Evolutionary conservation across 495 filamentous ascomycete species (phyloP).

Genomic region (Penicillium herquei): DNA sequence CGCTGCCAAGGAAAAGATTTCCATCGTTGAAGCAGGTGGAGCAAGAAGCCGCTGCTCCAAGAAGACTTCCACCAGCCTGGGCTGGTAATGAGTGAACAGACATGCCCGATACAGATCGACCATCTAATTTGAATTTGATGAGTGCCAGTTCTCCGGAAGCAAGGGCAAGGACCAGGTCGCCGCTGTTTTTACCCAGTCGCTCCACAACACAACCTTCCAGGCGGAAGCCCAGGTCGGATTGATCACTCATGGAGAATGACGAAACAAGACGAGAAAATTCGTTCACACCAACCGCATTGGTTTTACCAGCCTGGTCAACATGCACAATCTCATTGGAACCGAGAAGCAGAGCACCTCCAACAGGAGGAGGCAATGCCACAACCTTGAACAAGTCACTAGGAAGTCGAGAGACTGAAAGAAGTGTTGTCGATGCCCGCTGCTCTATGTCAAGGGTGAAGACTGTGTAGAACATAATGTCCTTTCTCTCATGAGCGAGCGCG

Average conservation of each 20-base stretch:
- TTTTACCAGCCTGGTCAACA: constrained; percentile 92
- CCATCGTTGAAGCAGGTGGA: constrained; percentile 64
- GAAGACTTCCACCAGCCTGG: constrained; percentile 57
- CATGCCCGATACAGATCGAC: constrained; percentile 87
- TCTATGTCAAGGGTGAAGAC: constrained; percentile 95
- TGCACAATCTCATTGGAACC: constrained; percentile 91
- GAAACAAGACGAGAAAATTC: constrained; percentile 77
- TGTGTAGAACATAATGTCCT: constrained; percentile 82
- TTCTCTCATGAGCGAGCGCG: constrained; percentile 71
- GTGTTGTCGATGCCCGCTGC: constrained; percentile 88
- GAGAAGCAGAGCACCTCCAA: constrained; percentile 84
- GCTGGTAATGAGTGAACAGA: constrained; percentile 59
- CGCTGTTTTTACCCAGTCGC: constrained; percentile 66
- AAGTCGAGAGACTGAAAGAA: constrained; percentile 78
- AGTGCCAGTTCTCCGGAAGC: constrained; percentile 72
- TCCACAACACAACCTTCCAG: constrained; percentile 83
- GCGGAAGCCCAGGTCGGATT: constrained; percentile 74
- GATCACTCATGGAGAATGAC: constrained; percentile 77
- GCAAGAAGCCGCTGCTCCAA: constrained; percentile 66
- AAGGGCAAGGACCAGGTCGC: constrained; percentile 82
- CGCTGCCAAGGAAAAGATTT: constrained; percentile 81
- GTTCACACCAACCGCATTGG: constrained; percentile 93
- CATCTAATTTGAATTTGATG: constrained; percentile 82
- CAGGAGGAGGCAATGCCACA: constrained; percentile 76
- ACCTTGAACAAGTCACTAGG: constrained; percentile 89